Evolutionary conservation across 2,329 filamentous ascomycete genomes (phyloP), one percentile per base, ranked within the genome.

Genomic region (Fusarium piperis): DNA sequence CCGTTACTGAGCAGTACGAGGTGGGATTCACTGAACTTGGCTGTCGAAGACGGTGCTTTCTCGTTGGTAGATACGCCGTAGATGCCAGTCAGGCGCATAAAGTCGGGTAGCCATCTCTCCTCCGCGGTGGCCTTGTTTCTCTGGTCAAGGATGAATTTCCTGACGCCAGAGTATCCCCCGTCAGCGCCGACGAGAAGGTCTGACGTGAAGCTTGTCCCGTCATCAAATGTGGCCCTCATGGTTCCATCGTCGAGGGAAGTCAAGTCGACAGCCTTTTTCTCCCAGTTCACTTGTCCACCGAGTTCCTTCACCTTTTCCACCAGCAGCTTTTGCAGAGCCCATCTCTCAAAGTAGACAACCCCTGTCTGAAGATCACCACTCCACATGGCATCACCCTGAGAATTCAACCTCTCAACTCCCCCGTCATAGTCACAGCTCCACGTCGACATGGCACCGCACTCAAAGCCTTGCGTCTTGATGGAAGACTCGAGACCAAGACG

Each of bases 121-220:
- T 68, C 68, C 0, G 71, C 64, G 1, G 70, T 75, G 15, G 32
- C 38, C 6, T 55, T 53, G 28, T 75, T 28, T 5, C 66, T 62
- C 44, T 67, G 60, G 7, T 69, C 35, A 23, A 74, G 60, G 36
- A 77, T 65, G 65, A 69, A 68, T 26, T 36, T 66, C 36, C 73
- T 68, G 13, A 76, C 70, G 1, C 62, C 41, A 2, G 70, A 75
- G 68, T 72, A 76, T 3, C 74, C 70, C 4, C 73, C 74, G 16
- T 75, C 74, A 2, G 73, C 75, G 8, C 70, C 74, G 10, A 76
- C 65, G 16, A 76, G 59, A 2, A 76, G 33, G 39, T 77, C 67
- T 1, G 59, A 59, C 10, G 35, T 58, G 16, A 66, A 20, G 5
- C 51, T 36, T 1, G 62, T 39, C 3, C 70, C 70, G 26, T 72